Evolutionary conservation across 2,329 filamentous ascomycete genomes (phyloP).

Genomic region (Fulvia fulva): DNA sequence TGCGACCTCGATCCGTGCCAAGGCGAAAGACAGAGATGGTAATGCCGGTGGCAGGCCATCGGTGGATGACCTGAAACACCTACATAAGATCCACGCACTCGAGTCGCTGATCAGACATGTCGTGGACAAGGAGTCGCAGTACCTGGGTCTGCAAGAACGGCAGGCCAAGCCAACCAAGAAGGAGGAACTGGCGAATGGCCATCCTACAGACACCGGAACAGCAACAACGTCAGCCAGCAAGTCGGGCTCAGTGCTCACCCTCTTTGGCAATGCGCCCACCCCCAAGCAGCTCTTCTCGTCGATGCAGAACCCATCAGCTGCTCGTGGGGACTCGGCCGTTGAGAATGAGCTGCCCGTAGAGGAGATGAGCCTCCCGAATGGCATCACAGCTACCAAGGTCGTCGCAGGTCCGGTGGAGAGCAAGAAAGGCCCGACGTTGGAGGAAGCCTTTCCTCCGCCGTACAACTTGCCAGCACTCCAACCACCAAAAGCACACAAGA

Average conservation of each 20-base stretch:
- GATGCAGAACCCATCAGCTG: conserved; percentile 49
- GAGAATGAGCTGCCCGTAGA: conserved; percentile 46
- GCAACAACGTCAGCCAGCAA: conserved; percentile 18
- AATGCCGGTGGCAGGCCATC: conserved; percentile 27
- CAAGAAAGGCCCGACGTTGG: conserved; percentile 60
- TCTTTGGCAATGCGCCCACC: conserved; percentile 70
- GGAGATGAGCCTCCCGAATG: conserved; percentile 67
- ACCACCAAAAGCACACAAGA: conserved; percentile 65
- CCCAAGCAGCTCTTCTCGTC: conserved; percentile 83
- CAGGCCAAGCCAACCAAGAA: conserved; percentile 5
- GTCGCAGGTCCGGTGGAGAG: conserved; percentile 49
- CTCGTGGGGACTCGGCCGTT: conserved; percentile 12
- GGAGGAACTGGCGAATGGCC: conserved; percentile 19
- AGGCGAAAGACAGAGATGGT: conserved; percentile 22
- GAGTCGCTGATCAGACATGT: conserved; percentile 27
- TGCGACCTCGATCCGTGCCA: conserved; percentile 31
- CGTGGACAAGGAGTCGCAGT: conserved; percentile 28
- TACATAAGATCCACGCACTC: conserved; percentile 31
- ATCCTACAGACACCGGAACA: background rate
- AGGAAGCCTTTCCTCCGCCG: conserved; percentile 69
- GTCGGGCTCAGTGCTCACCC: conserved; percentile 64
- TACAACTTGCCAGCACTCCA: conserved; percentile 62
- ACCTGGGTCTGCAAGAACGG: conserved; percentile 9
- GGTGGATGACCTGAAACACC: conserved; percentile 36
- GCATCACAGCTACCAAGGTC: conserved; percentile 66